These are phyloP conservation scores for Apiospora sp. DNA, from an alignment of 2,329 filamentous ascomycete species.

Conservation along the genomic window DNA sequence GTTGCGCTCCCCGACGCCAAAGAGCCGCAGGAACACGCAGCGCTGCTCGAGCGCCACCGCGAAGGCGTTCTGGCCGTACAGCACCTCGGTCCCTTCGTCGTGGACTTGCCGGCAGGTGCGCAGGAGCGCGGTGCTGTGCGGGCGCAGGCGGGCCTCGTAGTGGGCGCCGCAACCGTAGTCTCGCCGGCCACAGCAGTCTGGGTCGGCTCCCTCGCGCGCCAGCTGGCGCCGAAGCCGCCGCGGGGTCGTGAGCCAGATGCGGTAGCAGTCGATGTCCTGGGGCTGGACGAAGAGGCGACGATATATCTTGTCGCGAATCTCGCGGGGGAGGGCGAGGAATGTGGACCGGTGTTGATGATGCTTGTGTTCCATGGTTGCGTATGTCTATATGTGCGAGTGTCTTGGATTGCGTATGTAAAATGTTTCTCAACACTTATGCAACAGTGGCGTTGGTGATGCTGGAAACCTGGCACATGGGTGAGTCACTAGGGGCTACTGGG, in stretches of 20 bases:
- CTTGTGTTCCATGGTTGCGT: not conserved
- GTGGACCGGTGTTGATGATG: not conserved
- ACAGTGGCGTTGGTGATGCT: not conserved
- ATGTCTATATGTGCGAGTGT: not conserved
- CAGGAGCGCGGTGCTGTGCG: not conserved
- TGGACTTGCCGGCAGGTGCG: not conserved
- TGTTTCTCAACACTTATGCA: not conserved
- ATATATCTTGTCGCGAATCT: not conserved
- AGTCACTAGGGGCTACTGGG: not conserved
- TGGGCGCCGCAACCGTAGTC: not conserved
- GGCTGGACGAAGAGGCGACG: not conserved
- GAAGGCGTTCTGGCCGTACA: conserved; percentile 29
- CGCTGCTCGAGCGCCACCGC: conserved; percentile 25
- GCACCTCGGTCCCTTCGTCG: conserved; percentile 26
- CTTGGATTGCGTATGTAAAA: not conserved
- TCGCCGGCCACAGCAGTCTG: not conserved
- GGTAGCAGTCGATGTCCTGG: not conserved
- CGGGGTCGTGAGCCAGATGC: not conserved
- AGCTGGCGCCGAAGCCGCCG: not conserved
- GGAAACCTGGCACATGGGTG: not conserved
- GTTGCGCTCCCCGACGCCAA: conserved; percentile 27
- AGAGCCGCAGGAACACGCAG: conserved; percentile 25
- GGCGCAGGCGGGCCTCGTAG: not conserved
- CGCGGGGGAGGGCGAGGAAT: not conserved
- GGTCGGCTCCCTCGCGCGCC: not conserved